A percentile compares a stretch with the other conserved stretches of the same genome.
Conservation (phyloP, 2,329 filamentous ascomycete species). For the Sporothrix euskadiensis region DNA sequence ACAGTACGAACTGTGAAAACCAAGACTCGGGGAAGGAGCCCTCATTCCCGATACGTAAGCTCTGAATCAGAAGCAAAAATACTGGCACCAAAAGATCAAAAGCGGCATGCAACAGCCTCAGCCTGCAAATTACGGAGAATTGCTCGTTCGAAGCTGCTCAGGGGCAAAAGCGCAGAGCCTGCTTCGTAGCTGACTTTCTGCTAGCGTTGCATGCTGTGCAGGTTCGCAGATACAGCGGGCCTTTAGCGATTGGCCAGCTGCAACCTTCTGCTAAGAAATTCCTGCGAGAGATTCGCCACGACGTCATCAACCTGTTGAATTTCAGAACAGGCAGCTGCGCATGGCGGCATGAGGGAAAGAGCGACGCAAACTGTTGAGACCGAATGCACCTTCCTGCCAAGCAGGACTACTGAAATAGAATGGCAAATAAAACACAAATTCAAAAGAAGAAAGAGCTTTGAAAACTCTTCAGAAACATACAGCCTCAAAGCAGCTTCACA, state of each 20-base stretch:
- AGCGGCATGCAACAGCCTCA: not conserved
- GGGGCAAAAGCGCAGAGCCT: not conserved
- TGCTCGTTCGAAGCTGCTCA: conserved; percentile 18
- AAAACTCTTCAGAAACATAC: not conserved
- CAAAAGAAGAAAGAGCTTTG: not conserved
- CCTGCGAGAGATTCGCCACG: conserved; percentile 30
- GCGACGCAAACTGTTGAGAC: conserved; percentile 21
- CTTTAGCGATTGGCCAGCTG: conserved; percentile 19
- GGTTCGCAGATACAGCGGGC: not conserved
- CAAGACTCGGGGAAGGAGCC: not conserved
- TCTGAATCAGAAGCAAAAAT: conserved; percentile 5
- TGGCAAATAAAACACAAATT: not conserved
- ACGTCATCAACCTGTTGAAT: conserved; percentile 30
- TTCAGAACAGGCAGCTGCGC: not conserved
- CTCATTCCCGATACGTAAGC: not conserved
- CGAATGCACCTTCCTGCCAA: not conserved
- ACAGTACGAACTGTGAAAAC: too few species aligned
- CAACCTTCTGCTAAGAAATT: conserved; percentile 15
- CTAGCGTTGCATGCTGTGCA: conserved; percentile 1
- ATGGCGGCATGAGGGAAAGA: conserved; percentile 10
- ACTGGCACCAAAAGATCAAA: not conserved
- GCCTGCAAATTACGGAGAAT: conserved; percentile 15
- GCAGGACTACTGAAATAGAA: not conserved
- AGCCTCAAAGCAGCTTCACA: not conserved
- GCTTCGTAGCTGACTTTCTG: not conserved